A percentile compares a stretch with the other conserved stretches of the same genome.
phyloP scores from a whole-genome alignment of 805 yeast genomes.

The Blastobotrys terrestris region DNA sequence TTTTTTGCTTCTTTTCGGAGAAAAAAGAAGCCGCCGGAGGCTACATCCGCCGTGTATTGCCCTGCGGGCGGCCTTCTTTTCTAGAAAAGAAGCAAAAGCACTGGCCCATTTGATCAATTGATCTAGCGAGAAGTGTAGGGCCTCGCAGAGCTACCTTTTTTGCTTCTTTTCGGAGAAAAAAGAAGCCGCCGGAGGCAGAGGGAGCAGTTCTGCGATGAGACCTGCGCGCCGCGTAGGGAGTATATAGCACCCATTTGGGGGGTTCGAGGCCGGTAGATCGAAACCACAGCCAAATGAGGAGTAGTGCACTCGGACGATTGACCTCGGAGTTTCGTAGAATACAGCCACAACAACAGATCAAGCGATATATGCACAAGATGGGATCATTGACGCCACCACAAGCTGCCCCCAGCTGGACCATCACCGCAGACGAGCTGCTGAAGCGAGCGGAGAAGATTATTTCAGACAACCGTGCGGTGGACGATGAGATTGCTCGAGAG shows the following conservation, averaged over 20 bases:
- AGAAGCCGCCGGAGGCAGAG: too few species aligned
- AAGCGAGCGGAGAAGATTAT: conserved; percentile 41
- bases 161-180: too few species aligned
- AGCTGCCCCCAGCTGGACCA: conserved; percentile 49
- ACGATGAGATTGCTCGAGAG: conserved; percentile 48
- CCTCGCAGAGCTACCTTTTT: too few species aligned
- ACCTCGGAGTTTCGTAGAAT: not conserved
- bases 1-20: too few species aligned
- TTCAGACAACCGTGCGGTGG: conserved; percentile 37
- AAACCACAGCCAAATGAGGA: not conserved
- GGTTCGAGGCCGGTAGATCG: too few species aligned
- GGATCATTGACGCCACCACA: conserved; percentile 15
- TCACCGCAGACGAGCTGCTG: conserved; percentile 46
- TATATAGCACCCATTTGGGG: too few species aligned
- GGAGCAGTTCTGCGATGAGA: not conserved
- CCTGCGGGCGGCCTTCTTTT: too few species aligned
- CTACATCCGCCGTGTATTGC: too few species aligned
- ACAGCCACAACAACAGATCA: not conserved
- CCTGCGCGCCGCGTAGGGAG: not conserved
- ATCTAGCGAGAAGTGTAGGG: too few species aligned
- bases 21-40: too few species aligned
- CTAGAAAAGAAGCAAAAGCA: too few species aligned
- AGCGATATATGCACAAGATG: conserved; percentile 6
- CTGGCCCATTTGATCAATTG: too few species aligned
- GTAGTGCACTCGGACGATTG: not conserved